Conservation (phyloP, 495 filamentous ascomycete genomes). For the Daldinia grandis region DNA sequence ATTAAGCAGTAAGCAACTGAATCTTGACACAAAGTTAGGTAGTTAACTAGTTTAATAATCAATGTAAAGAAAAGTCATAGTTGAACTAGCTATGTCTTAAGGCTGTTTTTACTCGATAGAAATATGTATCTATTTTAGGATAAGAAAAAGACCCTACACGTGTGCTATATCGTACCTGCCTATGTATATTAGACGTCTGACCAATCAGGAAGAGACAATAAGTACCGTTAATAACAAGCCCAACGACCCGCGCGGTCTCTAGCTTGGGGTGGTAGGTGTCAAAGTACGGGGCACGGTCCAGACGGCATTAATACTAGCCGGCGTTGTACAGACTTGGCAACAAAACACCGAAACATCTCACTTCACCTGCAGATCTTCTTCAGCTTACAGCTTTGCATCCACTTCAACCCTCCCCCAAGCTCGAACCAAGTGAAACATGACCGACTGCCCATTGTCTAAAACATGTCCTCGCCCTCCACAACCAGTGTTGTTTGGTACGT, state of each 20-base stretch:
- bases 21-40: background rate
- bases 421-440: slow-evolving; percentile 32
- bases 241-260: background rate
- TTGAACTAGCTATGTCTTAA: background rate
- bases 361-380: slow-evolving; percentile 17
- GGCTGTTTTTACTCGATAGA: background rate
- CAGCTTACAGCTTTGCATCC: slow-evolving; percentile 23
- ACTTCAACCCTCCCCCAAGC: slow-evolving; percentile 20
- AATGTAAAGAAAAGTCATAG: background rate
- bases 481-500: slow-evolving; percentile 10
- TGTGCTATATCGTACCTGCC: background rate
- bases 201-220: background rate
- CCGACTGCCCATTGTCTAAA: slow-evolving; percentile 32
- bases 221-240: background rate
- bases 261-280: slow-evolving; percentile 2
- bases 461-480: slow-evolving; percentile 21
- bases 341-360: slow-evolving; percentile 39
- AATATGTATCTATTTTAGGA: slow-evolving; percentile 10
- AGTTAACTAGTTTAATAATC: background rate
- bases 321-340: slow-evolving; percentile 32
- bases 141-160: background rate
- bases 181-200: background rate
- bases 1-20: background rate
- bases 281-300: slow-evolving; percentile 28
- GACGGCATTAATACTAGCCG: slow-evolving; percentile 31